Base-by-base conservation (phyloP, 805 yeast genomes). In the Ogataea zsoltii region DNA sequence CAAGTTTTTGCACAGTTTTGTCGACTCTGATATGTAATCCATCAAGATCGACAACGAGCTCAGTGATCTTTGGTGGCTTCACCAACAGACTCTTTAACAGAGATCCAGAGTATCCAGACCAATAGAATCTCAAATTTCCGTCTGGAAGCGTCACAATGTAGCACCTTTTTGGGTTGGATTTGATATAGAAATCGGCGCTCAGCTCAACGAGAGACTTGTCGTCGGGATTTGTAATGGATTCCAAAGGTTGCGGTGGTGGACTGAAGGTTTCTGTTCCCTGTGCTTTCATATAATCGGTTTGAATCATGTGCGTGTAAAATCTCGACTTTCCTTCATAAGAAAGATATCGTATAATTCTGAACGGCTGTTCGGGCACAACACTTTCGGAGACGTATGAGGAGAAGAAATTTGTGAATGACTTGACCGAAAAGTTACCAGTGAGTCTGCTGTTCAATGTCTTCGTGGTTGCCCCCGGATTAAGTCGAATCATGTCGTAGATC, bases 251-350 rank as follows among this genome's bases (percentile, higher is more conserved):
- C 19, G 7, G 18, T 45, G 40, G 2, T 57, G 51, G 13, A 55
- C 17, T 9, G 25, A 5, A 5, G 25, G 25, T 9, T 21, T 9
- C 7, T 6, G 9, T 21, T 21, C 65, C 65, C 0, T 68, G 60
- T 13, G 68, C 59, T 16, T 54, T 57, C 14, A 66, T 46, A 44
- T 71, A 75, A 35, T 71, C 66, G 3, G 65, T 58, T 37, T 73
- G 72, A 0, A 82, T 71, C 49, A 82, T 72, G 54, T 85, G 82
- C 33, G 95, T 70, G 62, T 79, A 87, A 53, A 80, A 86, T 57
- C 87, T 85, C 46, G 75, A 72, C 51, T 89, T 81, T 0, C 96
- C 95, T 48, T 80, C 82, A 53, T 80, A 81, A 57, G 87, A 95
- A 48, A 80, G 79, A 14, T 83, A 82, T 50, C 85, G 73, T 0